Evolutionary conservation across 441 rosid species (phyloP).

Genomic region (Raphanus hybrid): DNA sequence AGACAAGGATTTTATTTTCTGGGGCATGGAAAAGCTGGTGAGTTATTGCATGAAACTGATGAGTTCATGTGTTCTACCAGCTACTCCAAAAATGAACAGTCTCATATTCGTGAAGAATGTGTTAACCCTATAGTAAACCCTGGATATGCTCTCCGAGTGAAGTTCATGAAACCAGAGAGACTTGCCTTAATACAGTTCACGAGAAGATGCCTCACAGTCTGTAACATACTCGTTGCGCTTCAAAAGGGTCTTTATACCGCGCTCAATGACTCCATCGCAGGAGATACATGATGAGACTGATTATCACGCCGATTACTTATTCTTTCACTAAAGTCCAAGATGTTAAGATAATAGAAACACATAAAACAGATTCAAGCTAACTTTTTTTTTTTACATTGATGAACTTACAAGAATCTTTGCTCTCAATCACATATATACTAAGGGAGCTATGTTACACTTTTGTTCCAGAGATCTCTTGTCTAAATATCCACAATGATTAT

Average conservation of each 20-base stretch:
- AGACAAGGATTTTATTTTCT: not conserved
- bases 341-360: not conserved
- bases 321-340: not conserved
- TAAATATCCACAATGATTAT: conserved; percentile 4
- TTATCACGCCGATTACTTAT: not conserved
- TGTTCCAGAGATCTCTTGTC: conserved; percentile 1
- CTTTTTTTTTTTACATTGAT: not conserved
- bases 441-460: conserved; percentile 15
- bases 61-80: too few species aligned
- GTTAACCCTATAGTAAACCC: not conserved
- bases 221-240: not conserved
- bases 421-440: not conserved
- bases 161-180: not conserved
- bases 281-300: not conserved
- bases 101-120: not conserved
- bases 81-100: not conserved
- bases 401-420: conserved; percentile 13
- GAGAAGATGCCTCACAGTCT: not conserved
- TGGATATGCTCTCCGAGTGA: not conserved
- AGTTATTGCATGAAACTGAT: too few species aligned
- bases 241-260: not conserved
- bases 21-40: not conserved
- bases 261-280: not conserved
- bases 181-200: conserved; percentile 1
- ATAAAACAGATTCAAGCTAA: not conserved